Base-by-base conservation (phyloP, 2,329 filamentous ascomycete genomes). In the Pezicula rhizophila region DNA sequence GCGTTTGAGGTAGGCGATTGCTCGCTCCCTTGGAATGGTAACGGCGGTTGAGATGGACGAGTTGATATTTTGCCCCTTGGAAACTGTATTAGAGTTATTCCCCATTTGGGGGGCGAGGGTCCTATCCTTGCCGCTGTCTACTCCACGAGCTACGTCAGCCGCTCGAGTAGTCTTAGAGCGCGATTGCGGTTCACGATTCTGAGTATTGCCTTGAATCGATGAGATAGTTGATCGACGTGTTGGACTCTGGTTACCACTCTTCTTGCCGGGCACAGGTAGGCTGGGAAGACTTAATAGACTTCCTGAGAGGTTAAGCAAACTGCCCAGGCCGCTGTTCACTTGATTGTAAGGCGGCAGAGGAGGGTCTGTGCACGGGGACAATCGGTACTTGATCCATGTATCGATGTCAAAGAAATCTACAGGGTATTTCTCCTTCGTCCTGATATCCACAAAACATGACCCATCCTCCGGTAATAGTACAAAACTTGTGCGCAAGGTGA, bases 401-500 rank as follows among this genome's bases (percentile, higher is more conserved):
- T 88, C 74, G 0, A 82, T 71, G 59, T 92, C 76, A 68, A 90
- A 95, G 64, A 96, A 96, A 65, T 96, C 84, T 35, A 96, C 76
- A 0, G 77, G 82, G 60, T 92, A 95, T 54, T 87, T 78, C 61
- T 95, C 84, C 52, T 85, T 84, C 0, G 89, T 93, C 39, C 82
- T 67, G 25, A 62, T 60, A 69, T 96, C 85, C 60, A 96, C 76
- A 65, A 96, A 97, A 67, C 90, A 95, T 61, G 82, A 83, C 0
- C 90, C 90, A 57, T 93, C 85, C 49, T 96, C 85, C 0, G 92
- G 92, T 1, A 97, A 75, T 8, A 96, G 81, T 10, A 84, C 82
- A 61, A 88, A 96, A 38, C 84, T 91, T 0, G 90, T 95, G 7
- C 92, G 80, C 44, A 97, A 82, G 0, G 87, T 90, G 61, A 97